Base-by-base conservation (phyloP, 345 rosid species). In the Brassica cretica region DNA sequence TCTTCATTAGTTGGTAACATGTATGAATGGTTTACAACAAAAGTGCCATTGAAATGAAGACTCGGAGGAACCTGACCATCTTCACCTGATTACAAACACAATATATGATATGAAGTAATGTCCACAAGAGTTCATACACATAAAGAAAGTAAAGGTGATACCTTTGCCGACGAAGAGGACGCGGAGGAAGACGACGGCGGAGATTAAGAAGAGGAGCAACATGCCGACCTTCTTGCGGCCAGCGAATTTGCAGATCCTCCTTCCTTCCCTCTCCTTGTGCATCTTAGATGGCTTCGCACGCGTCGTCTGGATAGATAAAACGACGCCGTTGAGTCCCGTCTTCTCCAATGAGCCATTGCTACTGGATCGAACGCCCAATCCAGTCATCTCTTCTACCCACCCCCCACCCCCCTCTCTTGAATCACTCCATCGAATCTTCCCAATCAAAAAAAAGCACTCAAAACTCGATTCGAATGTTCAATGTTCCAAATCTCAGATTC, bases 191-290 rank as follows among this genome's bases (percentile, higher is more conserved):
- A 91, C 95, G 2, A 89, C 90, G 11, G 95, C 93, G 5, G 99
- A 93, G 83, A 93, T 85, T 37, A 84, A 35, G 77, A 91, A 91
- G 73, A 96, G 96, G 27, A 96, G 85, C 80, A 90, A 72, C 99
- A 91, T 96, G 76, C 99, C 98, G 4, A 96, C 89, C 82, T 90
- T 93, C 86, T 88, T 96, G 58, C 97, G 92, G 35, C 98, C 98
- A 7, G 90, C 96, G 81, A 90, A 84, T 81, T 96, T 96, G 79
- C 83, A 87, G 96, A 96, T 90, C 97, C 96, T 90, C 24, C 24
- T 21, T 27, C 5, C 87, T 66, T 91, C 99, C 74, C 88, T 93
- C 64, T 93, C 97, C 85, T 90, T 96, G 58, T 86, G 82, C 96
- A 91, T 85, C 89, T 96, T 96, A 14, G 82, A 82, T 66, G 93